Conservation (phyloP, 345 rosid species). For the Eucalyptus sp. region DNA sequence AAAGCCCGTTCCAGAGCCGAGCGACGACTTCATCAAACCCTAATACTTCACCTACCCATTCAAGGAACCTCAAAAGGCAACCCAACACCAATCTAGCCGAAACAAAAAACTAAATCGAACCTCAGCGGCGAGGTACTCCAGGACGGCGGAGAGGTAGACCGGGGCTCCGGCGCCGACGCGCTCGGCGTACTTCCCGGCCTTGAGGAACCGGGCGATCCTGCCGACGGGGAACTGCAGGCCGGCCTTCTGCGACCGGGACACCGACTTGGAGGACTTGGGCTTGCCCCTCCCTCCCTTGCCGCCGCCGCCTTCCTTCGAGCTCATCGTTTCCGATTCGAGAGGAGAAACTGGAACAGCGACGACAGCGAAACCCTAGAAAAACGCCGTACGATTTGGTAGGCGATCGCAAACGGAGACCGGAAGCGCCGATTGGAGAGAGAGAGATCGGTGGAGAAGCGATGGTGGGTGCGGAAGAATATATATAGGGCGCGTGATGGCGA, state of each 20-base stretch:
- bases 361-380: background rate
- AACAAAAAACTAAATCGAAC: background rate
- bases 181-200: constrained; percentile 74
- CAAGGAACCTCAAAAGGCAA: background rate
- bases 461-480: background rate
- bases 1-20: background rate
- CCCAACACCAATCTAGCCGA: background rate
- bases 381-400: background rate
- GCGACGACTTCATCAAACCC: background rate
- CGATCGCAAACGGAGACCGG: background rate
- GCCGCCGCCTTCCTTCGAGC: constrained; percentile 28
- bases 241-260: constrained; percentile 61
- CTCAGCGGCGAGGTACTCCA: constrained; percentile 80
- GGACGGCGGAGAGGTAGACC: constrained; percentile 73
- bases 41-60: background rate
- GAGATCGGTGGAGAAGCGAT: background rate
- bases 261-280: constrained; percentile 53
- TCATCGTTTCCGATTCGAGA: constrained; percentile 17
- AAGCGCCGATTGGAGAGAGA: background rate
- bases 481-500: background rate
- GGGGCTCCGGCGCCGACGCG: constrained; percentile 83
- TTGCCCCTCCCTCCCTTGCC: constrained; percentile 67
- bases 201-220: constrained; percentile 61
- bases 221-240: constrained; percentile 85
- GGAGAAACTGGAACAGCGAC: too few relatives aligned